These are phyloP conservation scores for Gossypium schwendimanii DNA, from an alignment of 441 rosid species.

Conservation along the genomic window DNA sequence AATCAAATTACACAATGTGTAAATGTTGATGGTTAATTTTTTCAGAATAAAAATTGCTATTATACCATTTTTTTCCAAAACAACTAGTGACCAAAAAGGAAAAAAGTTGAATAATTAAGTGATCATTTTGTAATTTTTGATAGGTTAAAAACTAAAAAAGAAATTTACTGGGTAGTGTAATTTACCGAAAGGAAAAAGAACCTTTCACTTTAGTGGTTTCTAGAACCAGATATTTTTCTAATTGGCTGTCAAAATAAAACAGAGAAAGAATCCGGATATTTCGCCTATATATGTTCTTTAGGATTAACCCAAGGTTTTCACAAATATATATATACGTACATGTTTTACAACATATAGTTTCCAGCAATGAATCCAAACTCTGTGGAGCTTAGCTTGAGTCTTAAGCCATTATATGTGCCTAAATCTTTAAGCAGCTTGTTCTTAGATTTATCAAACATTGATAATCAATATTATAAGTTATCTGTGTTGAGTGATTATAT, in stretches of 20 bases:
- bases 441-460: conserved; percentile 9
- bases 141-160: too few relatives aligned
- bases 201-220: neutral
- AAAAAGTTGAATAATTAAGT: too few relatives aligned
- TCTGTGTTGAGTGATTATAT: conserved; percentile 17
- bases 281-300: neutral
- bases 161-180: too few relatives aligned
- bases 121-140: too few relatives aligned
- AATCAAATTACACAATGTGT: too few relatives aligned
- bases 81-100: too few relatives aligned
- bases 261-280: neutral
- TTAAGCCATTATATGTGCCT: conserved; percentile 16
- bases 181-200: neutral
- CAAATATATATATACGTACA: neutral
- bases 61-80: too few relatives aligned
- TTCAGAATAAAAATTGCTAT: too few relatives aligned
- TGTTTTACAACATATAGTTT: neutral
- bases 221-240: neutral
- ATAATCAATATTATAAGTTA: neutral
- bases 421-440: conserved; percentile 4
- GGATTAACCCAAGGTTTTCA: neutral
- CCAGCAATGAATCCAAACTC: neutral
- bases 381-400: conserved; percentile 16
- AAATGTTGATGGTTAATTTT: too few relatives aligned
- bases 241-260: neutral